These are phyloP conservation scores for Pythium graminicola DNA, from an alignment of 352 stramenopile genomes.

Conservation along the genomic window DNA sequence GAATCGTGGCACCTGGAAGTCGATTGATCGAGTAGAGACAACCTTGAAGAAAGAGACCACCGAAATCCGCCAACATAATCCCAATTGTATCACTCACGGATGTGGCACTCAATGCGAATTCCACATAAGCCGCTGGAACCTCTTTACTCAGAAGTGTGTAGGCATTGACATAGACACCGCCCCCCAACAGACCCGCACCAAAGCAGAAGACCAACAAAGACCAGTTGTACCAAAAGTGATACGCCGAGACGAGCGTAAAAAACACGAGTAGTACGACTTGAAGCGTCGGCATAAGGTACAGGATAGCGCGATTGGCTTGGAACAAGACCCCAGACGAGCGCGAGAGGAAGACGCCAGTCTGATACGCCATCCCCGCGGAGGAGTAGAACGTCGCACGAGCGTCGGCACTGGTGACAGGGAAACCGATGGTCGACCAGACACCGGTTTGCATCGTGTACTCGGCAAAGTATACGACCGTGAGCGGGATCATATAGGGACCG, in stretches of 20 bases:
- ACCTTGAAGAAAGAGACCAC: slow-evolving; percentile 85
- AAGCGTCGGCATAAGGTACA: slow-evolving; percentile 87
- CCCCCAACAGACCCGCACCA: slow-evolving; percentile 82
- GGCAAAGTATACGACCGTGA: slow-evolving; percentile 90
- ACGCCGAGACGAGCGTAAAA: slow-evolving; percentile 77
- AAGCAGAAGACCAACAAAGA: slow-evolving; percentile 78
- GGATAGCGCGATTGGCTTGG: slow-evolving; percentile 50
- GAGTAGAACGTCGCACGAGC: slow-evolving; percentile 87
- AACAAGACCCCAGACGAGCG: slow-evolving; percentile 85
- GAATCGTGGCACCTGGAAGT: slow-evolving; percentile 52
- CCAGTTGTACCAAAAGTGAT: slow-evolving; percentile 86
- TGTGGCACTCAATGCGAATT: slow-evolving; percentile 85
- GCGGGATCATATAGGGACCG: slow-evolving; percentile 87
- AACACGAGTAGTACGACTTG: slow-evolving; percentile 84
- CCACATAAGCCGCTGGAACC: slow-evolving; percentile 52
- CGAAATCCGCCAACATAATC: slow-evolving; percentile 86
- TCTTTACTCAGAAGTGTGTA: slow-evolving; percentile 87
- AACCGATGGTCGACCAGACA: slow-evolving; percentile 92
- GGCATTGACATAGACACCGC: slow-evolving; percentile 88
- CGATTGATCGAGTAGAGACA: slow-evolving; percentile 88
- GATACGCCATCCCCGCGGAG: slow-evolving; percentile 87
- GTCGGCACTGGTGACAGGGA: slow-evolving; percentile 69
- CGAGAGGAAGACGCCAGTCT: slow-evolving; percentile 90
- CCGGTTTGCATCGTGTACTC: slow-evolving; percentile 93
- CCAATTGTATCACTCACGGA: slow-evolving; percentile 88